Evolutionary conservation across 129 eudicot genomes (phyloP), one percentile per base, ranked within the genome.

Genomic region (Flaveria bidentis): DNA sequence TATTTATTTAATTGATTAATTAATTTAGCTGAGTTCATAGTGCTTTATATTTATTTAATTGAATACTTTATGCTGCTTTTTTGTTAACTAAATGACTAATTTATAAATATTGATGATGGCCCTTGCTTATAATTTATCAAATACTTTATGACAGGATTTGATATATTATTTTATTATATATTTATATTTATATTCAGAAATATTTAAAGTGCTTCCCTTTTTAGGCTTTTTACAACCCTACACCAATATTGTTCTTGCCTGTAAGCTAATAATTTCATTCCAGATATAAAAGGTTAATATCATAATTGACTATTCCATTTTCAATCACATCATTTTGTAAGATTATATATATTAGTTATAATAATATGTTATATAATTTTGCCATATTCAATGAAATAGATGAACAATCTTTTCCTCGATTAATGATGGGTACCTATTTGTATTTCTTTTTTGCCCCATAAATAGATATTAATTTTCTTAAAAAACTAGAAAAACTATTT

Each of bases 191-290:
- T 20, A 20, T 20, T 20, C 22, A 52, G 39, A 52, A 68, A 44
- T 9, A 49, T 15, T 46, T 63, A 50, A 69, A 62, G 72, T 69
- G 68, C 44, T 20, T 67, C 66, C 66, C 62, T 39, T 72, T 30
- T 9, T 25, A 57, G 30, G 30, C 28, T 57, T 57, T 57, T 57
- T 20, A 14, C 84, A 61, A 73, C 0, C 15, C 25, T 56, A 36
- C 36, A 66, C 9, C 9, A 41, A 66, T 51, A 51, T 39, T 18
- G 22, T 7, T 16, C 14, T n/a, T 2, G 51, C 50, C 28, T 66
- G 1, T 39, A n/a, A 66, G 26, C 6, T 16, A 66, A 66, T 39
- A 39, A 9, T 33, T 39, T 39, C 26, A 39, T 41, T 66, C 18
- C 41, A 66, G 71, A 3, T 66, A 65, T 30, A 65, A 41, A 50